A percentile compares a stretch with the other conserved stretches of the same genome.
These are phyloP conservation scores for Aspergillus indologenus DNA, from an alignment of 495 filamentous ascomycete species.

Conservation along the genomic window DNA sequence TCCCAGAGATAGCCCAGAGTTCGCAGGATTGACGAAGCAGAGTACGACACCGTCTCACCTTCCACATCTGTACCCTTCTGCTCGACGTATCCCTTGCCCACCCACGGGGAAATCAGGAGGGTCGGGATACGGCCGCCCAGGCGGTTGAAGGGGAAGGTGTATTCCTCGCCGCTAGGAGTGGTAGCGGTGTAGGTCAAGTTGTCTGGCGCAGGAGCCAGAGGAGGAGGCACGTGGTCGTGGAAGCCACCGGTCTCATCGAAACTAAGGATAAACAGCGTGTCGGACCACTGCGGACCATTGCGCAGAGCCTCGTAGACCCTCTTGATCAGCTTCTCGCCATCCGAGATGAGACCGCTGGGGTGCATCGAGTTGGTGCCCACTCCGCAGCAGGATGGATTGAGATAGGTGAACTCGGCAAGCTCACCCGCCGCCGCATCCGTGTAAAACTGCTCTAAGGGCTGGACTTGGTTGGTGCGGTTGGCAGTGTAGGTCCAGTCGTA, in stretches of 20 bases:
- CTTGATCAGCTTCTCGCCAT: slow-evolving; percentile 50
- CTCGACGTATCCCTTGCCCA: slow-evolving; percentile 43
- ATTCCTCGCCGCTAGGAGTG: slow-evolving; percentile 36
- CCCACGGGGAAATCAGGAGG: slow-evolving; percentile 49
- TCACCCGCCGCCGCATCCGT: slow-evolving; percentile 35
- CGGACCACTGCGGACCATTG: slow-evolving; percentile 42
- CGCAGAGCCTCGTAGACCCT: slow-evolving; percentile 49
- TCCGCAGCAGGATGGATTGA: slow-evolving; percentile 53
- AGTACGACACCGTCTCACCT: slow-evolving; percentile 35
- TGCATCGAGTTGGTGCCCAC: slow-evolving; percentile 47
- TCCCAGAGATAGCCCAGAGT: slow-evolving; percentile 47
- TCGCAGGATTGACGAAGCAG: slow-evolving; percentile 37
- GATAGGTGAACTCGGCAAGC: slow-evolving; percentile 46
- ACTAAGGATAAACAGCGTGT: slow-evolving; percentile 48
- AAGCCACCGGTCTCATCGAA: slow-evolving; percentile 52
- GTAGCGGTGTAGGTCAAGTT: slow-evolving; percentile 43
- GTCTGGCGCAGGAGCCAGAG: slow-evolving; percentile 38
- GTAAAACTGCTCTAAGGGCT: slow-evolving; percentile 35
- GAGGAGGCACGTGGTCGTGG: slow-evolving; percentile 49
- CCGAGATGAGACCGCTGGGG: slow-evolving; percentile 42
- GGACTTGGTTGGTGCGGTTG: slow-evolving; percentile 31
- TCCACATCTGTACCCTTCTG: slow-evolving; percentile 38
- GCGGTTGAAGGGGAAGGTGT: slow-evolving; percentile 46
- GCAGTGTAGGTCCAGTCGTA: slow-evolving; percentile 42
- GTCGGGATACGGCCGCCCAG: slow-evolving; percentile 50